A percentile compares a stretch with the other conserved stretches of the same genome.
Conservation (phyloP, 2,329 filamentous ascomycete genomes). For the Alternaria sp. region DNA sequence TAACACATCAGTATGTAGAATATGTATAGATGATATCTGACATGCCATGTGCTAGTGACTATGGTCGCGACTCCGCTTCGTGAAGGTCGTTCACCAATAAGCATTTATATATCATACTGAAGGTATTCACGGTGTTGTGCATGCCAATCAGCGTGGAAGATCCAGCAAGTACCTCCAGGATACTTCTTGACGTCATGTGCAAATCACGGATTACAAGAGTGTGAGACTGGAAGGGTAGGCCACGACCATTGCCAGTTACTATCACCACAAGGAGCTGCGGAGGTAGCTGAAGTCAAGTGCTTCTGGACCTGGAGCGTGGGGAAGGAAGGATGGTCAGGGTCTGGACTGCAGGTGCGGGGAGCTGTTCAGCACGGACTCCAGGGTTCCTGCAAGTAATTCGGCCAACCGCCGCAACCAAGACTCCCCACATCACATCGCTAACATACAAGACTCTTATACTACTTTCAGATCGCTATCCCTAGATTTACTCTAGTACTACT, state of each 20-base stretch:
- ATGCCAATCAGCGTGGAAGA: background rate
- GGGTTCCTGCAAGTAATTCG: slow-evolving; percentile 16
- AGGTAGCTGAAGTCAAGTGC: background rate
- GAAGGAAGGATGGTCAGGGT: slow-evolving; percentile 1
- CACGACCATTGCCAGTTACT: background rate
- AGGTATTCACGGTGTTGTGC: background rate
- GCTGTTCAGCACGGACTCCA: slow-evolving; percentile 12
- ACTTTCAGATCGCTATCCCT: slow-evolving; percentile 3
- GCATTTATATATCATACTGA: background rate
- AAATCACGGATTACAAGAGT: no score
- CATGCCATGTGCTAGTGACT: background rate
- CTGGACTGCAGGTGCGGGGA: slow-evolving; percentile 16
- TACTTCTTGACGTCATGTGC: no score
- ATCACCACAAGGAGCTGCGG: background rate
- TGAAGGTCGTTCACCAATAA: background rate
- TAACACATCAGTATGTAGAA: background rate
- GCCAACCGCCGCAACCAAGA: background rate
- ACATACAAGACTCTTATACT: background rate
- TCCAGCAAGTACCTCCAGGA: background rate
- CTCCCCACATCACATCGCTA: slow-evolving; percentile 3
- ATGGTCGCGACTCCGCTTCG: background rate
- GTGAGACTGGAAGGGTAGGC: background rate
- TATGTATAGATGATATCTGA: background rate
- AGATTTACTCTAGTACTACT: slow-evolving; percentile 4
- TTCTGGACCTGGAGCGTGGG: background rate